Evolutionary conservation across 352 stramenopile species (phyloP), one percentile per base, ranked within the genome.

Genomic region (Globisporangium alternatum): DNA sequence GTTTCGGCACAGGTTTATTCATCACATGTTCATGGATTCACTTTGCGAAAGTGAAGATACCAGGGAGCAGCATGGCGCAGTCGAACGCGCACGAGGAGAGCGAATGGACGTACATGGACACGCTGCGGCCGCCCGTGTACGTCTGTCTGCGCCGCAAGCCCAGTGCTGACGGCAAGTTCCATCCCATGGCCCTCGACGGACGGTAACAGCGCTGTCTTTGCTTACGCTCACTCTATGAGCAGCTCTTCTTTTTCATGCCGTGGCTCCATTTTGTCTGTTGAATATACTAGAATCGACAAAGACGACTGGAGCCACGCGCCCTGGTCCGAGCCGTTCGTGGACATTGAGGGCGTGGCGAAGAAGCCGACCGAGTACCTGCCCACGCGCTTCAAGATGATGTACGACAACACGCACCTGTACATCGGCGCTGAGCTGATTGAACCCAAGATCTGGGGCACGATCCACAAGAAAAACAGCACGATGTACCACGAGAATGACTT

Each of bases 401-500:
- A 90, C 78, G 85, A 94, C 64, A 76, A 89, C 45, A 67, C 82
- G 33, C 77, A 67, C 33, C 61, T 96, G 31, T 96, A 91, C 69
- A 75, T 94, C 15, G 80, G 62, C 22, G 81, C 81, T 0, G 81
- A 89, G 65, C 65, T 96, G 3, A 33, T 88, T 4, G 87, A 94
- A 55, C 58, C 70, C 30, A 76, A 86, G 61, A 86, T 96, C 59
- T 96, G 85, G 85, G 87, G 84, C 25, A 94, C 81, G 1, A 69
- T 91, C 56, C 79, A 62, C 37, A 56, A 76, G 7, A 80, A 87
- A 67, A 91, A 96, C 72, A 77, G 74, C 13, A 86, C 83, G 19
- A 79, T 94, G 76, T 96, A 93, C 71, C 83, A 95, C 51, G 89
- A 98, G 67, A 97, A 96, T 63, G 89, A 98, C 77, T 97, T 97